Conservation (phyloP, 2,329 filamentous ascomycete genomes). For the Ceratocystiopsis brevicomis region DNA sequence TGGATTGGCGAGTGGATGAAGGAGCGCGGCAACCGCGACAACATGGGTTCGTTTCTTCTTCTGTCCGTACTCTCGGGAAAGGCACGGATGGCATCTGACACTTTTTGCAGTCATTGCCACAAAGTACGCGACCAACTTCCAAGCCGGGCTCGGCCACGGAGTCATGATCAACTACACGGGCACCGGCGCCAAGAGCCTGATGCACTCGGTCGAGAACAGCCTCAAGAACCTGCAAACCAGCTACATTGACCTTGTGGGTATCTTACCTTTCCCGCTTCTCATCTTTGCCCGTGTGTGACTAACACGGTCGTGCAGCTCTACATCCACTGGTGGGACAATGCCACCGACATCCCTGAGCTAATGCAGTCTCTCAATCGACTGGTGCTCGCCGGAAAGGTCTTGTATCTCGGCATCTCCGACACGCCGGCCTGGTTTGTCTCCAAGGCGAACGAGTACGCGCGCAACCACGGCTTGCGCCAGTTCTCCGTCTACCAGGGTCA, state of each 20-base stretch:
- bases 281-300: neutral
- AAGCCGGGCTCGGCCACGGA: constrained; percentile 13
- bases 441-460: constrained; percentile 37
- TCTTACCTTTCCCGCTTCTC: neutral
- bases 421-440: constrained; percentile 37
- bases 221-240: constrained; percentile 43
- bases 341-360: constrained; percentile 33
- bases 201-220: constrained; percentile 34
- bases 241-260: constrained; percentile 44
- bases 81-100: neutral
- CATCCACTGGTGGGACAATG: constrained; percentile 38
- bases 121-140: constrained; percentile 45
- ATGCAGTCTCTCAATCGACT: constrained; percentile 39
- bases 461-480: constrained; percentile 35
- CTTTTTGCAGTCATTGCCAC: constrained; percentile 43
- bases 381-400: constrained; percentile 31
- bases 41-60: constrained; percentile 29
- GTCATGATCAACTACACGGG: constrained; percentile 35
- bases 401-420: constrained; percentile 39
- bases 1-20: constrained; percentile 58
- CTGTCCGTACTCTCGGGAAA: neutral
- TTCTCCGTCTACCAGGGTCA: constrained; percentile 47
- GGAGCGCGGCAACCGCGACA: constrained; percentile 41
- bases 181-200: constrained; percentile 43
- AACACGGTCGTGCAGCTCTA: constrained; percentile 17